A percentile compares a stretch with the other conserved stretches of the same genome.
These are phyloP conservation scores for Lentinula sp. DNA, from an alignment of 768 basidiomycete genomes.

Conservation along the genomic window DNA sequence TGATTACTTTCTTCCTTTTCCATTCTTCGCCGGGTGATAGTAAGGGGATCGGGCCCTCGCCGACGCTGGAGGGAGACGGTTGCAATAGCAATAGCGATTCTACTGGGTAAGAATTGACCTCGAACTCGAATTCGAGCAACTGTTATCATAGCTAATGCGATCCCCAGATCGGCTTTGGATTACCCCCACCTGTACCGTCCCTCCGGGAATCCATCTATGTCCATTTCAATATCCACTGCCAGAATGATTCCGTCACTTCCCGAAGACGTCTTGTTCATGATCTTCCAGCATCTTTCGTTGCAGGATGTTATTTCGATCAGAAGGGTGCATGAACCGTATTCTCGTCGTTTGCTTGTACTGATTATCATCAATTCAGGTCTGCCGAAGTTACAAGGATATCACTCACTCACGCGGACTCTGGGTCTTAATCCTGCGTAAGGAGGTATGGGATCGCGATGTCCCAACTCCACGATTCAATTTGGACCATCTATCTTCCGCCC, in stretches of 20 bases:
- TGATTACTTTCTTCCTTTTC: neutral
- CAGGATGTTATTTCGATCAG: constrained; percentile 1
- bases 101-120: neutral
- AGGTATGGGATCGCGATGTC: neutral
- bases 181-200: neutral
- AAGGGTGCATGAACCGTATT: neutral
- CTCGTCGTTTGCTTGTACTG: neutral
- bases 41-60: neutral
- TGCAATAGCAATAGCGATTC: neutral
- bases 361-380: neutral
- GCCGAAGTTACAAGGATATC: neutral
- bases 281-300: neutral
- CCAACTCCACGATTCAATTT: constrained; percentile 11
- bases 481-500: constrained; percentile 27
- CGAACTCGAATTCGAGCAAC: neutral
- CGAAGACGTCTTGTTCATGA: neutral
- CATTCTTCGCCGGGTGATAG: neutral
- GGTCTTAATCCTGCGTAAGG: neutral
- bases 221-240: neutral
- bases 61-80: neutral
- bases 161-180: neutral
- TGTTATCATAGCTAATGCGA: neutral
- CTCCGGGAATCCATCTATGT: neutral
- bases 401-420: neutral
- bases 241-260: constrained; percentile 1